phyloP scores from a whole-genome alignment of 139 green algal species.

The Chlamydomonas incerta region DNA sequence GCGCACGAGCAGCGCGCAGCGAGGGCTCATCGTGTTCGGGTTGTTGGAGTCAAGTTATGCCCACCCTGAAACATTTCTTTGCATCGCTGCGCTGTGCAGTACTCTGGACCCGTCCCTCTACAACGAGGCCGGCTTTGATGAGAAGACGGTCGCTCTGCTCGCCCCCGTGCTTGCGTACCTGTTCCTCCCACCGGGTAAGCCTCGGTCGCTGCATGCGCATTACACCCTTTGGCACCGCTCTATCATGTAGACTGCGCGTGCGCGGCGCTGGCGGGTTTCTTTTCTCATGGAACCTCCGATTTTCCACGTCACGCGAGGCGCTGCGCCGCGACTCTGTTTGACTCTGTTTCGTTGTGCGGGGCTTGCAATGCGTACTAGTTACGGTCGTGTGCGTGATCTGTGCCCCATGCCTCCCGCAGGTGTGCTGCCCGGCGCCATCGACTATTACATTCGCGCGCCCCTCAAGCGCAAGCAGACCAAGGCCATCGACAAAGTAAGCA shows the following conservation, averaged over 20 bases:
- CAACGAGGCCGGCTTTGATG: conserved; percentile 78
- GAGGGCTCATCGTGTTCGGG: not conserved
- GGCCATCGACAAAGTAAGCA: conserved; percentile 45
- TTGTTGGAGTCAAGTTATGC: conserved; percentile 5
- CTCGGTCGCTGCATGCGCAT: not conserved
- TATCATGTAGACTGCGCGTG: too few species aligned
- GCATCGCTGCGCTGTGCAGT: conserved; percentile 67
- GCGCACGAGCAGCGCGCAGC: not conserved
- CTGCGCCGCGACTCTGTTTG: too few species aligned
- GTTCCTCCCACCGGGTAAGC: conserved; percentile 71
- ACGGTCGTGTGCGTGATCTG: not conserved
- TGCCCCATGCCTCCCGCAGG: conserved; percentile 53
- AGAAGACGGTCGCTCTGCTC: conserved; percentile 66
- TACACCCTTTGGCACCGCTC: too few species aligned
- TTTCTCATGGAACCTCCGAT: not conserved
- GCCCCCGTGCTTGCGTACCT: conserved; percentile 71
- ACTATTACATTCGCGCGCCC: conserved; percentile 84
- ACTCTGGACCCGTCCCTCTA: conserved; percentile 88
- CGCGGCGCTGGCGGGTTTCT: not conserved
- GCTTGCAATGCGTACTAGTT: too few species aligned
- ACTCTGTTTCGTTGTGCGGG: too few species aligned
- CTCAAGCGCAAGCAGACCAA: conserved; percentile 57
- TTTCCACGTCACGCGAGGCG: too few species aligned
- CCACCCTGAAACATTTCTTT: not conserved
- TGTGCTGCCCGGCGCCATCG: conserved; percentile 80